Conservation (phyloP, 2,329 filamentous ascomycete genomes). For the Coniella vitis region DNA sequence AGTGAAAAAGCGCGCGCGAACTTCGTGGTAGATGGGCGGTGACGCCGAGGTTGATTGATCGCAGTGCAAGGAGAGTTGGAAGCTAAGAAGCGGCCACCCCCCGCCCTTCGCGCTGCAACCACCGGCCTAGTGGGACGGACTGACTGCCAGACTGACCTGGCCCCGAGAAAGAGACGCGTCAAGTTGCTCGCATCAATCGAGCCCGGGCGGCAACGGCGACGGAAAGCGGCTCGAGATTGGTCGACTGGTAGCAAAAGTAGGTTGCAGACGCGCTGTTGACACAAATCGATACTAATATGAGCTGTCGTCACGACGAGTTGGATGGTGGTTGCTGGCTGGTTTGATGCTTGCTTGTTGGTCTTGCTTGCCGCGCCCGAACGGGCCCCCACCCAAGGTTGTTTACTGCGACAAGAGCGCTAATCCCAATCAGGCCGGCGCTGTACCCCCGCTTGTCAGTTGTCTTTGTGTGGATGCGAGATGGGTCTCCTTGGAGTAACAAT, state of each 20-base stretch:
- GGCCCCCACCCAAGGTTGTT: constrained; percentile 6
- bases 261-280: constrained; percentile 1
- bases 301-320: background rate
- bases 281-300: background rate
- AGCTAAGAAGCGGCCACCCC: background rate
- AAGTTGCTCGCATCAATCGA: background rate
- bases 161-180: constrained; percentile 11
- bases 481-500: too few relatives aligned
- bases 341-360: background rate
- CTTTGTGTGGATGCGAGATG: too few relatives aligned
- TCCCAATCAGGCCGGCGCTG: background rate
- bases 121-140: background rate
- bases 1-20: too few relatives aligned
- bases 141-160: background rate
- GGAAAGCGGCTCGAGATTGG: constrained; percentile 7
- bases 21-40: too few relatives aligned
- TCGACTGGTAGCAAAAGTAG: too few relatives aligned
- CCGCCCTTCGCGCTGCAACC: too few relatives aligned
- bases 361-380: constrained; percentile 11
- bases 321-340: background rate
- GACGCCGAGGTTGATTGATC: background rate
- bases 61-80: background rate
- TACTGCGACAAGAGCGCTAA: constrained; percentile 11
- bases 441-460: too few relatives aligned
- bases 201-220: background rate